Percentiles rank a stretch among this genome's conserved stretches.
Evolutionary conservation across 1,139 yeast species (phyloP).

Genomic region (Yamadazyma buinensis): DNA sequence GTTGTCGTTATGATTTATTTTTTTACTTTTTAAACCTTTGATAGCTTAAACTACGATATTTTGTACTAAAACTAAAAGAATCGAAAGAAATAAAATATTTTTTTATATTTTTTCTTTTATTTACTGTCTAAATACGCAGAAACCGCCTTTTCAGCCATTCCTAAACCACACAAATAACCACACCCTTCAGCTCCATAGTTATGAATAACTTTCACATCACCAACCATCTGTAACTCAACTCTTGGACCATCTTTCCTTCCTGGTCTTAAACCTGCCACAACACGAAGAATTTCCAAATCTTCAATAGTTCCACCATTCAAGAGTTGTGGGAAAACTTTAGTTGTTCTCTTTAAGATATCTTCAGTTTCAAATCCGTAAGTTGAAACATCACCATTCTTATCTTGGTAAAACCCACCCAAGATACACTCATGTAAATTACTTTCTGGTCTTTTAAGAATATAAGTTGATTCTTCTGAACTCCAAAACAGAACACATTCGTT

Average conservation of each 20-base stretch:
- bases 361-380: constrained; percentile 51
- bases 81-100: too few relatives aligned
- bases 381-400: constrained; percentile 52
- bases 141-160: constrained; percentile 34
- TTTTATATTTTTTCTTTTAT: too few relatives aligned
- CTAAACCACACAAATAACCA: constrained; percentile 47
- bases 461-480: constrained; percentile 54
- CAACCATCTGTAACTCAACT: constrained; percentile 46
- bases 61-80: too few relatives aligned
- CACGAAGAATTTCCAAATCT: constrained; percentile 45
- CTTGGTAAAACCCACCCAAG: constrained; percentile 65
- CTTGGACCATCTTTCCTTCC: constrained; percentile 66
- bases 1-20: constrained; percentile 41
- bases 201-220: constrained; percentile 35
- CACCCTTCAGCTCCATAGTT: constrained; percentile 48
- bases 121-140: constrained; percentile 12
- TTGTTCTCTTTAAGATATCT: constrained; percentile 55
- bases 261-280: constrained; percentile 68
- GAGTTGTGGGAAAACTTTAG: constrained; percentile 51
- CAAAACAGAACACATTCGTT: constrained; percentile 47
- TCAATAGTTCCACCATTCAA: constrained; percentile 18
- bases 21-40: constrained; percentile 46
- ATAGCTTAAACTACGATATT: too few relatives aligned
- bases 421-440: constrained; percentile 44
- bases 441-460: constrained; percentile 32